A percentile compares a stretch with the other conserved stretches of the same genome.
Conservation (phyloP, 192 early-diverging fungal genomes). For the Helicostylum pulchrum region DNA sequence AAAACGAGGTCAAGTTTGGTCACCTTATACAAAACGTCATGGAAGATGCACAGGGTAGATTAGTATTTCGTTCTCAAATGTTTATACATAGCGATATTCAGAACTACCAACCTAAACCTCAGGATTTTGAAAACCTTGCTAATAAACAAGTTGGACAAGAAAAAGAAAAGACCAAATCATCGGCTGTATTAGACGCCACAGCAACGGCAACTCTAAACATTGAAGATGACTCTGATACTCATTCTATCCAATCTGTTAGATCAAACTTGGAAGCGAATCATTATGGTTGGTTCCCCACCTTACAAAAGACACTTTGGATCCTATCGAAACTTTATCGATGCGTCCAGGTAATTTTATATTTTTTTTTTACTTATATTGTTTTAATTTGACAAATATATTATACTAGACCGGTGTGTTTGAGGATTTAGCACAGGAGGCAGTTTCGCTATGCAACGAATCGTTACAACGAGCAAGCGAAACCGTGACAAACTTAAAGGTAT, state of each 20-base stretch:
- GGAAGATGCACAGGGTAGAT: slow-evolving; percentile 83
- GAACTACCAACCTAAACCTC: slow-evolving; percentile 65
- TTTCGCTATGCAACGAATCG: slow-evolving; percentile 63
- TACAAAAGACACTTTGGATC: slow-evolving; percentile 78
- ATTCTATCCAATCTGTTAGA: slow-evolving; percentile 13
- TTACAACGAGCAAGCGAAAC: slow-evolving; percentile 48
- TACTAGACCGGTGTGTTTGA: slow-evolving; percentile 70
- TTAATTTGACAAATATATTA: neutral
- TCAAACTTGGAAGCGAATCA: slow-evolving; percentile 7
- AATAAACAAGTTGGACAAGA: neutral
- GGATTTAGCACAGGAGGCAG: slow-evolving; percentile 82
- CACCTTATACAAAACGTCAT: slow-evolving; percentile 78
- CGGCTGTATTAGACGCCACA: slow-evolving; percentile 26
- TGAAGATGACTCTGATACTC: slow-evolving; percentile 31
- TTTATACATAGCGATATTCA: slow-evolving; percentile 79
- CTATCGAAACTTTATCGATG: slow-evolving; percentile 76
- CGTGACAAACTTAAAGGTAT: slow-evolving; percentile 51
- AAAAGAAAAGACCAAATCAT: slow-evolving; percentile 5
- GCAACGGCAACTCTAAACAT: slow-evolving; percentile 15
- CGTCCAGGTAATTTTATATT: slow-evolving; percentile 54
- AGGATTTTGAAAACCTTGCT: slow-evolving; percentile 56
- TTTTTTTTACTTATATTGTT: neutral
- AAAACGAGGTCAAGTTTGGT: slow-evolving; percentile 53
- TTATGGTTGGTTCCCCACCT: slow-evolving; percentile 74
- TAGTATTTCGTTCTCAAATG: slow-evolving; percentile 83